Conservation (phyloP, 225 moss, liverwort and hornwort species). For the Straminergon stramineum region DNA sequence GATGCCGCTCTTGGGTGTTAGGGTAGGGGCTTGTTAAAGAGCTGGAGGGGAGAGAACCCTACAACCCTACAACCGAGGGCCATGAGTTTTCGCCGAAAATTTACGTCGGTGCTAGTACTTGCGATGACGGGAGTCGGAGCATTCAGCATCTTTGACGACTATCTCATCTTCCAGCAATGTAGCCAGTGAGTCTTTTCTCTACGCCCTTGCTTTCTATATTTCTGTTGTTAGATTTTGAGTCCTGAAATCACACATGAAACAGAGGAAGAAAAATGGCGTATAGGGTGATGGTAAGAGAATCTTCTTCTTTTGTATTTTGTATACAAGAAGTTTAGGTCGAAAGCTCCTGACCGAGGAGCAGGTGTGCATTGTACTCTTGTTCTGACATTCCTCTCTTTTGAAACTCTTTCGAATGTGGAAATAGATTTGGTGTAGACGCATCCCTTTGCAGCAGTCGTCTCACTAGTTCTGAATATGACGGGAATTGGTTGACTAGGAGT, state of each 20-base stretch:
- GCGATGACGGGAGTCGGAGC: slow-evolving; percentile 35
- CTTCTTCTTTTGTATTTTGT: neutral
- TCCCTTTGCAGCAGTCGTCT: neutral
- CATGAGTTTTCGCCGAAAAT: slow-evolving; percentile 38
- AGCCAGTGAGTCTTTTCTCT: slow-evolving; percentile 25
- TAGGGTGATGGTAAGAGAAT: neutral
- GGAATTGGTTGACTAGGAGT: slow-evolving; percentile 32
- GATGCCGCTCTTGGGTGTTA: neutral
- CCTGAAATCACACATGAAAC: neutral
- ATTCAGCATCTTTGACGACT: slow-evolving; percentile 47
- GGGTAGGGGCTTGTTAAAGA: neutral
- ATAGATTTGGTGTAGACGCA: neutral
- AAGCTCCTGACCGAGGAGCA: neutral
- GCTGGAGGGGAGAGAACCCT: neutral
- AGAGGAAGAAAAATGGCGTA: neutral
- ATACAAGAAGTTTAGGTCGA: neutral
- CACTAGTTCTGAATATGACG: neutral
- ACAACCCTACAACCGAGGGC: neutral
- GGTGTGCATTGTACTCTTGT: neutral
- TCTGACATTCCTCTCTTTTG: neutral
- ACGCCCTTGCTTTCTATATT: neutral
- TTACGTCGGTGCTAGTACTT: slow-evolving; percentile 29
- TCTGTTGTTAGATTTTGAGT: neutral
- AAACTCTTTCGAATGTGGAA: neutral
- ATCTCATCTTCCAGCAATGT: slow-evolving; percentile 46